Conservation (phyloP, 73 alveolate species). For the Loxodes magnus region DNA sequence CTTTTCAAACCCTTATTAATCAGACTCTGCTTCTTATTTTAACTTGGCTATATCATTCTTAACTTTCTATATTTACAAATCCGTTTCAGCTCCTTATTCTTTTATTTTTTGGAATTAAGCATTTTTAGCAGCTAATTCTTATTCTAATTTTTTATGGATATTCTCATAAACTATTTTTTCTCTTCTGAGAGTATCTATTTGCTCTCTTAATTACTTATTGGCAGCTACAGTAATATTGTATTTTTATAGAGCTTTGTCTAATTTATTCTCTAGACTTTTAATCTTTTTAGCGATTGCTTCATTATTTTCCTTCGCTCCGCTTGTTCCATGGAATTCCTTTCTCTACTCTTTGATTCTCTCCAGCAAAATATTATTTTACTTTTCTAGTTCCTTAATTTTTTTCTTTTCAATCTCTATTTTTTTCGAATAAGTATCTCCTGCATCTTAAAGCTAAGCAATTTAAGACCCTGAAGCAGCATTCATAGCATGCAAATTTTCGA, state of each 20-base stretch:
- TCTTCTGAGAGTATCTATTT: conserved; percentile 64
- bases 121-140: conserved; percentile 25
- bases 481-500: conserved; percentile 1
- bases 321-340: conserved; percentile 8
- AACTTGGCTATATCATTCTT: conserved; percentile 45
- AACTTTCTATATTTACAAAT: conserved; percentile 35
- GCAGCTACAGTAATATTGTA: conserved; percentile 58
- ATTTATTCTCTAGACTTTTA: conserved; percentile 56
- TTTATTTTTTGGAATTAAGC: conserved; percentile 23
- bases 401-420: conserved; percentile 56
- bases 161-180: conserved; percentile 37
- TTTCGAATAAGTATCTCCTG: conserved; percentile 51
- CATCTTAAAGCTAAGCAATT: conserved; percentile 47
- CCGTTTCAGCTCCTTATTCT: conserved; percentile 34
- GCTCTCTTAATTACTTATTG: conserved; percentile 38
- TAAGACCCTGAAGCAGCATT: conserved; percentile 18
- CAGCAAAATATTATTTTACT: neutral
- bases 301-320: conserved; percentile 9
- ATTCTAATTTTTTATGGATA: conserved; percentile 22
- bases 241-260: conserved; percentile 52
- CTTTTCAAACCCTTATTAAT: conserved; percentile 51
- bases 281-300: conserved; percentile 30
- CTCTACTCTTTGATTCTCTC: conserved; percentile 5
- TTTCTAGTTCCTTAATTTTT: conserved; percentile 19
- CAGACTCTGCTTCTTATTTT: conserved; percentile 61